phyloP scores from a whole-genome alignment of 257 asterid genomes.

The Apocynum venetum region DNA sequence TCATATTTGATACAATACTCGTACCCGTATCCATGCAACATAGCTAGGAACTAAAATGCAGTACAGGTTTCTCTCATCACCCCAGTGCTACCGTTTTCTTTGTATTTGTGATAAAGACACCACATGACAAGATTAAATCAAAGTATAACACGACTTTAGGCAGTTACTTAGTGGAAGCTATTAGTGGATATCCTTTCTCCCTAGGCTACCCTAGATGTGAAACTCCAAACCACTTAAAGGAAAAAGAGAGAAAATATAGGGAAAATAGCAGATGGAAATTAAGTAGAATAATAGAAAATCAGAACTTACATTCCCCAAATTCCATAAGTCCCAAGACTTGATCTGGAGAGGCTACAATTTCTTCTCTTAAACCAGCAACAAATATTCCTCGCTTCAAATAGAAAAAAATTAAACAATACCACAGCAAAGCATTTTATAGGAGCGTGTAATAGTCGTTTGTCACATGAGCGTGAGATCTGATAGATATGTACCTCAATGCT shows the following conservation, averaged over 20 bases:
- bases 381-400: conserved; percentile 79
- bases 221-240: not conserved
- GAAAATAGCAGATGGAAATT: conserved; percentile 10
- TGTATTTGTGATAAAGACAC: not conserved
- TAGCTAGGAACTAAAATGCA: no score
- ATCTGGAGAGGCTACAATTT: conserved; percentile 85
- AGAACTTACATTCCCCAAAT: conserved; percentile 79
- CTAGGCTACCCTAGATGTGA: not conserved
- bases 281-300: not conserved
- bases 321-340: conserved; percentile 87
- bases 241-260: not conserved
- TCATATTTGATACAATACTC: no score
- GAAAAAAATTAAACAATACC: conserved; percentile 5
- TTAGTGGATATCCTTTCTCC: not conserved
- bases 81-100: not conserved
- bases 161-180: not conserved
- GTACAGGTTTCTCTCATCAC: not conserved
- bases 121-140: not conserved
- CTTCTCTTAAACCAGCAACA: conserved; percentile 96
- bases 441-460: not conserved
- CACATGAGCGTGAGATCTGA: conserved; percentile 4
- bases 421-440: conserved; percentile 1
- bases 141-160: not conserved
- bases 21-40: no score
- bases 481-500: conserved; percentile 65